Base-by-base conservation (phyloP, 2,329 filamentous ascomycete genomes). In the Aspergillus ochraceus region DNA sequence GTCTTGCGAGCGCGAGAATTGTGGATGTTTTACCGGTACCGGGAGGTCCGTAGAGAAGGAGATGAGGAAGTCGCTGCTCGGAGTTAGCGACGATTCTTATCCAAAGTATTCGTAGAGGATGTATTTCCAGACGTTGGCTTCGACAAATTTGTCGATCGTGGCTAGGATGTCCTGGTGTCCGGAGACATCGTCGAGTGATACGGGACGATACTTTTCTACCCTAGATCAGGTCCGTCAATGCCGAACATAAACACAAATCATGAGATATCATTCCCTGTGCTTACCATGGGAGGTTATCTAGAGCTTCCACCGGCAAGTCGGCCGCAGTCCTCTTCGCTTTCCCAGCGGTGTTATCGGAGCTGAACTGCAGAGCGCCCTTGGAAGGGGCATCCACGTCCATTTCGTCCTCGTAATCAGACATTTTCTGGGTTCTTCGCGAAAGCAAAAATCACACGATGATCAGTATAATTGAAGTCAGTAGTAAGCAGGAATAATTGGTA, bases 1-100 rank as follows among this genome's bases (percentile, higher is more conserved):
- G 88, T 55, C 95, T 87, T 36, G 95, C 93, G 47, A 99, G 88
- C 0, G 95, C 95, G 46, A 99, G 86, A 63, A 98, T 91, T 2
- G 95, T 99, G 6, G 94, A 98, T 0, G 95, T 99, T 81, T 99
- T 99, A 69, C 95, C 95, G 0, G 95, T 99, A 61, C 95, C 95
- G 0, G 95, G 95, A 5, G 95, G 95, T 0, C 95, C 95, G 74
- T 99, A 99, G 62, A 99, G 90, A 17, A 99, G 89, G 46, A 99
- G 89, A 81, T 99, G 95, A 8, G 95, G 95, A 55, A 99, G 84
- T 67, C 93, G 87, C 85, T 88, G 60, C 8, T 39, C 14, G 9
- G 54, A 62, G 42, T 22, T 12, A 57, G 53, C 50, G 49, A 51
- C 29, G 14, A 52, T 1, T 8, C 22, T 5, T 8, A 10, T 30